phyloP scores from a whole-genome alignment of 2,329 filamentous ascomycete genomes.

The Eutypa lata region DNA sequence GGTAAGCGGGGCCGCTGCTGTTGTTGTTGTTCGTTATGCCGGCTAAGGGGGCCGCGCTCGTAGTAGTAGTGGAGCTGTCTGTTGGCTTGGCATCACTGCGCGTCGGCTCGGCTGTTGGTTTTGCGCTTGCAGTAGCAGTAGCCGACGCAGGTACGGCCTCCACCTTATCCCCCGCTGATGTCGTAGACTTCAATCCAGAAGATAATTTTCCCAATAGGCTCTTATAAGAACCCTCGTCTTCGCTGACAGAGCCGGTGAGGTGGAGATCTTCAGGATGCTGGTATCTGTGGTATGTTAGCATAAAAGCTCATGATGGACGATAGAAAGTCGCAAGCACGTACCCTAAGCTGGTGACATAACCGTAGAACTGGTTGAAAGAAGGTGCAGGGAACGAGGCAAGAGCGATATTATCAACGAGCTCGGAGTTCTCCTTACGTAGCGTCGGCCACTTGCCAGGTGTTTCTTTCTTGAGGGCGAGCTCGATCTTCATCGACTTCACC shows the following conservation, averaged over 20 bases:
- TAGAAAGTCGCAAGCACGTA: constrained; percentile 12
- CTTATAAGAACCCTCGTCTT: constrained; percentile 21
- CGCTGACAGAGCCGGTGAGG: constrained; percentile 10
- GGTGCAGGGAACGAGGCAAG: constrained; percentile 8
- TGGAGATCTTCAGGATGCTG: constrained; percentile 14
- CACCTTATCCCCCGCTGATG: not conserved
- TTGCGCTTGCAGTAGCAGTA: not conserved
- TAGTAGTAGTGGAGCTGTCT: no score
- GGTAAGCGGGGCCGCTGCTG: constrained; percentile 59
- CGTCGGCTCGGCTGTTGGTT: not conserved
- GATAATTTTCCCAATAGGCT: constrained; percentile 13
- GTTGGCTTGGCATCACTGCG: no score
- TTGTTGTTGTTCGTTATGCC: constrained; percentile 3
- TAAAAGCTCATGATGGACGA: not conserved
- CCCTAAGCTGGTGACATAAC: constrained; percentile 16
- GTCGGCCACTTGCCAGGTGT: constrained; percentile 65
- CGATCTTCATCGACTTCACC: constrained; percentile 76
- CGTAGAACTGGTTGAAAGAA: constrained; percentile 16
- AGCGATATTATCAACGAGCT: constrained; percentile 22
- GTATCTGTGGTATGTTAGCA: constrained; percentile 17
- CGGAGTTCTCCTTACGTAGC: constrained; percentile 44
- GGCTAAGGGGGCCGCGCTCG: no score
- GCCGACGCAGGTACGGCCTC: constrained; percentile 17
- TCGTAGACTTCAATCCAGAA: constrained; percentile 21
- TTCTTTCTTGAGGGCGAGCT: constrained; percentile 69